Base-by-base conservation (phyloP, 768 basidiomycete genomes). In the Lentinus tigrinus region DNA sequence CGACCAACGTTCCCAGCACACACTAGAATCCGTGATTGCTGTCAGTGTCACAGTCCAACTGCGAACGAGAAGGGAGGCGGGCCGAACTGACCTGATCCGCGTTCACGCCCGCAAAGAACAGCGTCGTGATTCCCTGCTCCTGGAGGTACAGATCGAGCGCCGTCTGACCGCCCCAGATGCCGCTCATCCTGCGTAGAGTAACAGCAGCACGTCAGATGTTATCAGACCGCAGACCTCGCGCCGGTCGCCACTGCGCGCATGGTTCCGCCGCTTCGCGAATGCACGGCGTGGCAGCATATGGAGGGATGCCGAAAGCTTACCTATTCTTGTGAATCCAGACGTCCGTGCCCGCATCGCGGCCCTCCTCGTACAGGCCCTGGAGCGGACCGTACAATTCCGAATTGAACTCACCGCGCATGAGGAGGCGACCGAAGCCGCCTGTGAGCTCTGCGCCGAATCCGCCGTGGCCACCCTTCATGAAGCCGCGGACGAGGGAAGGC, bases 251-350 rank as follows among this genome's bases (percentile, higher is more conserved):
- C 42, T 21, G 17, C 42, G 17, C n/a, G n/a, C 36, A 37, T 16
- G 16, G 36, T n/a, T n/a, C 36, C 36, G 36, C 5, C 21, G 8
- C 43, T 23, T 37, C 49, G 49, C 26, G 47, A 3, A 28, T 17
- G 47, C 34, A 28, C 27, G 23, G 43, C 17, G 42, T 3, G 9
- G 42, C 42, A n/a, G 19, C 42, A 43, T 37, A 37, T 37, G 42
- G n/a, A 19, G 17, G 24, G 19, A 9, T 23, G 23, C 9, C 44
- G 31, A 34, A 24, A 13, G 47, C 59, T 43, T 58, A 83, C 85
- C 85, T 73, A 69, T 88, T 88, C 70, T 88, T 89, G 69, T 88
- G 82, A 50, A 88, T 83, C 85, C 85, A 88, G 59, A 85, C 77
- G 69, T 89, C 86, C 10, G 83, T 85, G 0, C 85, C 85, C 6